phyloP scores from a whole-genome alignment of 768 basidiomycete species.

The Rhizopogon roseolus region DNA sequence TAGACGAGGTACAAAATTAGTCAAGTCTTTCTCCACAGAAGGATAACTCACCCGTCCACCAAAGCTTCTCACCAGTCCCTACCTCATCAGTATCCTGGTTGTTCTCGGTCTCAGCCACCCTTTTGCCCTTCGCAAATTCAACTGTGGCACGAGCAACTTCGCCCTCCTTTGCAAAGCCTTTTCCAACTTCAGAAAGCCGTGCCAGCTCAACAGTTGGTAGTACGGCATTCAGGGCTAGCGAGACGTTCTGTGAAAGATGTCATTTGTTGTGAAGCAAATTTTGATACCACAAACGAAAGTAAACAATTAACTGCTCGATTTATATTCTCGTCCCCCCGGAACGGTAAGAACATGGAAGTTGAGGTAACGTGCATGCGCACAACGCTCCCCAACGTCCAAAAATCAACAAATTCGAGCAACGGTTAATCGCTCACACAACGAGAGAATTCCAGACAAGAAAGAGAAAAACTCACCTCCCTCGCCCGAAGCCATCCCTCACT shows the following conservation, averaged over 20 bases:
- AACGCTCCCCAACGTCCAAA: too few species aligned
- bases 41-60: not conserved
- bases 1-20: not conserved
- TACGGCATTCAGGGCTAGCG: constrained; percentile 24
- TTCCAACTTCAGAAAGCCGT: constrained; percentile 19
- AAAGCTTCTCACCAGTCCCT: not conserved
- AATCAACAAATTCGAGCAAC: too few species aligned
- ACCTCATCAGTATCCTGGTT: too few species aligned
- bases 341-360: not conserved
- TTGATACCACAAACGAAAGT: too few species aligned
- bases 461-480: not conserved
- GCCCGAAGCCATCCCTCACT: not conserved
- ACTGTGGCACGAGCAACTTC: not conserved
- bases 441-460: not conserved
- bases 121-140: not conserved
- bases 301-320: not conserved
- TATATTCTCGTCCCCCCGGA: not conserved
- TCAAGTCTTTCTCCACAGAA: not conserved
- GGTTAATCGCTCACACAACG: too few species aligned
- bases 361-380: not conserved
- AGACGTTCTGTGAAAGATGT: constrained; percentile 14
- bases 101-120: too few species aligned
- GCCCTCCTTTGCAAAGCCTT: constrained; percentile 14
- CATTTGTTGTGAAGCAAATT: not conserved
- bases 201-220: constrained; percentile 12